These are phyloP conservation scores for Marasmius oreades DNA, from an alignment of 1,284 basidiomycete species.

Conservation along the genomic window DNA sequence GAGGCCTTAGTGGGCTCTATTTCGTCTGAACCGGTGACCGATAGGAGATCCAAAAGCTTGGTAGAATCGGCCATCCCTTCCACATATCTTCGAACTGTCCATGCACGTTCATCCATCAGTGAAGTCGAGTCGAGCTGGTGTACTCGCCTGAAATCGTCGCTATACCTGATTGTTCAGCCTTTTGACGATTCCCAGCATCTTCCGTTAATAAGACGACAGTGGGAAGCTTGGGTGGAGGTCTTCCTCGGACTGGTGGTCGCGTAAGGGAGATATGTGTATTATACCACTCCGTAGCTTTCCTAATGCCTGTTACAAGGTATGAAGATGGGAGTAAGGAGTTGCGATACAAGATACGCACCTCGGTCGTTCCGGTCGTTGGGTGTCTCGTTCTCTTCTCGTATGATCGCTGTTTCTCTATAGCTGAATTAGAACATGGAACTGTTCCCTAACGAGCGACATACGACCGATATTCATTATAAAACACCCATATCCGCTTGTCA, in stretches of 20 bases:
- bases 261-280: slow-evolving; percentile 63
- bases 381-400: slow-evolving; percentile 70
- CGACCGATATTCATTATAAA: slow-evolving; percentile 90
- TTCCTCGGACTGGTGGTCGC: slow-evolving; percentile 49
- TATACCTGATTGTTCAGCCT: slow-evolving; percentile 72
- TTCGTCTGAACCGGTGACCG: slow-evolving; percentile 57
- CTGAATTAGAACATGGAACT: slow-evolving; percentile 18
- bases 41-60: slow-evolving; percentile 77
- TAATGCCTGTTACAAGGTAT: slow-evolving; percentile 58
- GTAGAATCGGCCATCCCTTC: slow-evolving; percentile 63
- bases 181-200: slow-evolving; percentile 82
- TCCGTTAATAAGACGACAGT: slow-evolving; percentile 83
- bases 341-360: slow-evolving; percentile 42
- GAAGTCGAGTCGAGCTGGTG: slow-evolving; percentile 1
- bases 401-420: slow-evolving; percentile 71
- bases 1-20: slow-evolving; percentile 58
- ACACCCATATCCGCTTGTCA: slow-evolving; percentile 80
- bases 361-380: slow-evolving; percentile 93
- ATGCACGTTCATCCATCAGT: background rate
- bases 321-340: background rate
- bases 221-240: slow-evolving; percentile 42
- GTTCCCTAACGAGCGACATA: slow-evolving; percentile 32
- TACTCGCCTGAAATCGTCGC: slow-evolving; percentile 56
- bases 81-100: slow-evolving; percentile 75
- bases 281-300: slow-evolving; percentile 85